phyloP scores from a whole-genome alignment of 2,329 filamentous ascomycete species.

The Aureobasidium sp. region DNA sequence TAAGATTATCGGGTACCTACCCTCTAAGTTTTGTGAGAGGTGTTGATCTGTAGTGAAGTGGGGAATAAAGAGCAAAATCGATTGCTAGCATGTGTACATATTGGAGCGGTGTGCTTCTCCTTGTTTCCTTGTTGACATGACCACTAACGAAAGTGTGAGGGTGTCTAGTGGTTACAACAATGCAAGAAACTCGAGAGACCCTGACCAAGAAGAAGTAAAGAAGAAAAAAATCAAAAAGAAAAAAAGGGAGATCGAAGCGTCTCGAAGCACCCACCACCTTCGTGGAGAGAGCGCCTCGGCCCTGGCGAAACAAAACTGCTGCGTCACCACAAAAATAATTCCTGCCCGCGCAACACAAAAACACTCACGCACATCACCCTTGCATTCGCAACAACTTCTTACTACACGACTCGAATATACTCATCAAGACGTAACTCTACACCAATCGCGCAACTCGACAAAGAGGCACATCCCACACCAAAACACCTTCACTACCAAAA shows the following conservation, averaged over 20 bases:
- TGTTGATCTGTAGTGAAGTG: too few species aligned
- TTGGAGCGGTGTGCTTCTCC: too few species aligned
- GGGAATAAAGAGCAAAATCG: neutral
- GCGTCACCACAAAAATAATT: conserved; percentile 11
- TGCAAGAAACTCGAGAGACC: neutral
- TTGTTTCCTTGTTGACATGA: too few species aligned
- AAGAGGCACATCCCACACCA: neutral
- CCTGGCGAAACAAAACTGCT: neutral
- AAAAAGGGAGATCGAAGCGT: conserved; percentile 13
- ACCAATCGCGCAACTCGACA: neutral
- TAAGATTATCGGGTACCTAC: too few species aligned
- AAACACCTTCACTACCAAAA: neutral
- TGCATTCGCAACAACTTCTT: neutral
- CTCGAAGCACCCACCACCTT: conserved; percentile 14
- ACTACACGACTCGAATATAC: neutral
- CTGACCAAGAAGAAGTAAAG: neutral
- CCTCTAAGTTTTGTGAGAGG: too few species aligned
- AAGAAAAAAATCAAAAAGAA: neutral
- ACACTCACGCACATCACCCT: neutral
- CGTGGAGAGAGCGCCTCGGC: conserved; percentile 1
- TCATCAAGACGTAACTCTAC: neutral
- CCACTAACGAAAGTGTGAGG: too few species aligned
- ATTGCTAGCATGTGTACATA: neutral
- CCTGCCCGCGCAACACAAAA: neutral
- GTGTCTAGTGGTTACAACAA: too few species aligned